Base-by-base conservation (phyloP, 148 eudicot genomes). In the Vaccinium darrowii region DNA sequence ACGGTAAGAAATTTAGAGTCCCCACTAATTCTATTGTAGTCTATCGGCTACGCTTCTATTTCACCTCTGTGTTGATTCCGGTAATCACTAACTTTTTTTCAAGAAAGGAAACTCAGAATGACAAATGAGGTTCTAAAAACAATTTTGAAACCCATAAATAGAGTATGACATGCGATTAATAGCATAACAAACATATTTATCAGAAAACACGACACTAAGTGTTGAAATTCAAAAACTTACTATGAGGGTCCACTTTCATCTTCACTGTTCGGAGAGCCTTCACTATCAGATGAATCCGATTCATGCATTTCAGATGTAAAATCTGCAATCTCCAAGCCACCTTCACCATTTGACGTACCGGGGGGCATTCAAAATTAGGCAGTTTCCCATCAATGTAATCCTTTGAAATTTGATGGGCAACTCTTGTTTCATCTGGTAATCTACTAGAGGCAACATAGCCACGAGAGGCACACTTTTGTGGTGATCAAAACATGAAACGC, bases 361-460 rank as follows among this genome's bases (percentile, higher is more conserved):
- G 96, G 98, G 18, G 99, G 98, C 89, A 95, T 71, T 85, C 92
- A 90, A 88, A 82, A 84, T 97, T 98, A 25, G 93, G 91, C 53
- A 97, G 91, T 88, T 94, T 97, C 50, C 99, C 99, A 80, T 95
- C 99, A 62, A 97, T 92, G 63, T 95, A 97, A 88, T 97, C 98
- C 88, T 97, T 97, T 90, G 95, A 78, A 27, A 97, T 95, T 85
- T 80, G 89, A 0, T 98, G 93, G 69, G 98, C 89, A 79, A 98
- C 99, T 76, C 89, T 91, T 10, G 98, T 95, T 84, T 97, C 99
- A 86, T 97, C 98, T 0, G 99, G 99, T 62, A 94, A 90, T 23
- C 99, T 98, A 84, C 98, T 89, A n/a, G 96, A 76, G 67, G 95
- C 95, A 63, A 95, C 96, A 82, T 92, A 94, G 21, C 99, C 99